Base-by-base conservation (phyloP, 805 yeast species). In the Yamadazyma olivae region DNA sequence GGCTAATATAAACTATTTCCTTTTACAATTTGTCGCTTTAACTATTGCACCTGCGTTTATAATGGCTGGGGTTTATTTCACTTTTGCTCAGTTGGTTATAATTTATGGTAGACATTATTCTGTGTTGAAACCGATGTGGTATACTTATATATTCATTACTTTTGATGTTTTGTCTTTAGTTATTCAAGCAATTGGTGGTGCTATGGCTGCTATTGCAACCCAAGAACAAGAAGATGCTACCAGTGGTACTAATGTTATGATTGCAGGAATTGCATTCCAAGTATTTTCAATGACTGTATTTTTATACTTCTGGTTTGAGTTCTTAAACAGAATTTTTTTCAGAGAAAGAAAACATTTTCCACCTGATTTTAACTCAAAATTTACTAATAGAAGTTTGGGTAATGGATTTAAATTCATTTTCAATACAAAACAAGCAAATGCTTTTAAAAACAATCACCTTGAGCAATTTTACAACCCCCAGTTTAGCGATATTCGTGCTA, bases 121-220 rank as follows among this genome's bases (percentile, higher is more conserved):
- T n/a, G 42, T 55, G 4, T 49, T 63, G 37, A 59, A 55, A 40
- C 71, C 71, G 8, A 52, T 64, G 57, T 61, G 65, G 66, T 64
- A 64, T 41, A 54, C 69, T 3, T 64, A 64, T 46, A 48, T 64
- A 25, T 64, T 64, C 46, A 61, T 64, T 30, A 51, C 55, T 3
- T 44, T 53, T 30, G 71, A 64, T 38, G 56, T 64, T 7, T 20
- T 59, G 5, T 56, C 66, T 4, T 50, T 64, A 18, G 32, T 61
- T 8, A 46, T 64, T 23, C 71, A 64, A 42, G 68, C 64, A 6
- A 45, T 44, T n/a, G 69, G 66, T n/a, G 71, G 71, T 6, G 70
- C 57, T 13, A 54, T 54, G 36, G 56, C 64, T 9, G 42, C 61
- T 5, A 34, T 36, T 20, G 58, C 59, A 1, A 43, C 55, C 6